Evolutionary conservation across 345 rosid genomes (phyloP), one percentile per base, ranked within the genome.

Genomic region (Gossypium anomalum): DNA sequence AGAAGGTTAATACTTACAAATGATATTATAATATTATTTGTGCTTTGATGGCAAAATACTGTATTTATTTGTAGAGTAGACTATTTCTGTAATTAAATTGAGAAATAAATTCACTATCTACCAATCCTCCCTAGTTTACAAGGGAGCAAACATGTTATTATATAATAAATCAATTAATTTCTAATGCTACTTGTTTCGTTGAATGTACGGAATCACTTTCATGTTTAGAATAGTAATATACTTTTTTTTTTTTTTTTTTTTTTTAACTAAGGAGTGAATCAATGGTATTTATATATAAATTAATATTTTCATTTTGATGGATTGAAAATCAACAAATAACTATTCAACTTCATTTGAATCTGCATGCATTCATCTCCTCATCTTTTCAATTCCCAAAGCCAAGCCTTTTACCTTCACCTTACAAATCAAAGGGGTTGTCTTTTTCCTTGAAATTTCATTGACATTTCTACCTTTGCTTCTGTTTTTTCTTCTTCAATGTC

Each of bases 361-460:
- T 70, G 73, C 71, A 69, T 13, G 43, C 12, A 60, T 29, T 53
- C 47, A 23, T 58, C 52, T 56, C 15, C 43, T 14, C 20, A 38
- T 55, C 41, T 38, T 86, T 84, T 84, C 89, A 82, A 81, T 86
- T 84, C 82, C 89, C 87, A 76, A 84, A 78, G 87, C 86, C 80
- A 84, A 86, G 81, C 55, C 52, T 48, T 48, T 13, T 48, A 48
- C 65, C 70, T 78, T 78, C 74, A 66, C 79, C 85, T 83, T 76
- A 66, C 85, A 77, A 67, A 79, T 80, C 85, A 81, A 81, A 84
- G 73, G 77, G 77, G 59, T 79, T 80, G 81, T 77, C 83, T 25
- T 63, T 75, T 79, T 51, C 27, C 58, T 16, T 7, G 52, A 48
- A 48, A 13, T 48, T 48, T 48, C 52, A 2, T 48, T 48, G 52